Conservation (phyloP, 192 early-diverging fungal genomes). For the Entophlyctis luteolus region DNA sequence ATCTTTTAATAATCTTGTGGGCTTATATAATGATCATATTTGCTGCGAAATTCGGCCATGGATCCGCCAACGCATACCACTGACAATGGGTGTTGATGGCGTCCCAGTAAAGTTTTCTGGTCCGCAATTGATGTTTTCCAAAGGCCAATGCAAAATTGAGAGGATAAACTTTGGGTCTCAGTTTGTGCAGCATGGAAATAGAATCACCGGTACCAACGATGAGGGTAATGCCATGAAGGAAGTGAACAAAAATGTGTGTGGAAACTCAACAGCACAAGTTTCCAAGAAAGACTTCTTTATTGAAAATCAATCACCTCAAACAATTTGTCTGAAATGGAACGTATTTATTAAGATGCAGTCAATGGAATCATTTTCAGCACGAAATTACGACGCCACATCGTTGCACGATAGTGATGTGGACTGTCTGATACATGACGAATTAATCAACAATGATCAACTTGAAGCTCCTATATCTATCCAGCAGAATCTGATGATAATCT, state of each 20-base stretch:
- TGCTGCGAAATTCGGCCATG: constrained; percentile 40
- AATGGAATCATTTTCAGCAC: neutral
- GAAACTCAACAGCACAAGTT: neutral
- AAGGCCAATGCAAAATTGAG: constrained; percentile 25
- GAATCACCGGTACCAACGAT: neutral
- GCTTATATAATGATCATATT: constrained; percentile 41
- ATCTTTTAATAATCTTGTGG: constrained; percentile 50
- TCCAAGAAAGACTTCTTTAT: constrained; percentile 35
- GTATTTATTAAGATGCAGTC: constrained; percentile 34
- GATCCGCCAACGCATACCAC: constrained; percentile 29
- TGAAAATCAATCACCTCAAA: constrained; percentile 50
- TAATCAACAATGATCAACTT: constrained; percentile 21
- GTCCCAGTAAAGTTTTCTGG: constrained; percentile 48
- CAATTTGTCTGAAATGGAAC: constrained; percentile 41
- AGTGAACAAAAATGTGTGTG: neutral
- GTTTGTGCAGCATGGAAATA: constrained; percentile 30
- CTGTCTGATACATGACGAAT: constrained; percentile 27
- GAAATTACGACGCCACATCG: neutral
- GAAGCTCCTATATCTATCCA: constrained; percentile 30
- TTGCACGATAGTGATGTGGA: constrained; percentile 17
- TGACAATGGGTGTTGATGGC: constrained; percentile 45
- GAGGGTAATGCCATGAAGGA: neutral
- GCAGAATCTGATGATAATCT: constrained; percentile 24
- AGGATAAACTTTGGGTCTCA: constrained; percentile 49
- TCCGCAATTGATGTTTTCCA: constrained; percentile 38